Conservation (phyloP, 2,329 filamentous ascomycete species). For the Curvularia sp. region DNA sequence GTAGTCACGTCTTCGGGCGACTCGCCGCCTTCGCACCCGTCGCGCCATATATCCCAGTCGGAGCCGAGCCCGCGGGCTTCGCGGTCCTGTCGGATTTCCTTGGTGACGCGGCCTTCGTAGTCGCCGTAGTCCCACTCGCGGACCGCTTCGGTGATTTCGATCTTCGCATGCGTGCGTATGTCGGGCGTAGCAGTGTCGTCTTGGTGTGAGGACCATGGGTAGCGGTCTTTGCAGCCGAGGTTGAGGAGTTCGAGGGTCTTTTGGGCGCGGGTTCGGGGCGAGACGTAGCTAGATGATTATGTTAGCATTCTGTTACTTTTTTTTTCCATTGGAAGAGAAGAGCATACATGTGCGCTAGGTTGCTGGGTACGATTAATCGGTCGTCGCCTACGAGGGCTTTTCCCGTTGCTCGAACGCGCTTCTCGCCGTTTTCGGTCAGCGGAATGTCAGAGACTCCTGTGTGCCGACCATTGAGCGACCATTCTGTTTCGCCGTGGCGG, state of each 20-base stretch:
- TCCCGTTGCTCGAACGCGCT: conserved; percentile 68
- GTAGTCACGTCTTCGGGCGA: conserved; percentile 74
- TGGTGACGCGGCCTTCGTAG: conserved; percentile 64
- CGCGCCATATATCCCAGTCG: conserved; percentile 84
- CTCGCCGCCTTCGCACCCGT: conserved; percentile 85
- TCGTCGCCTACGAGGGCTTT: conserved; percentile 84
- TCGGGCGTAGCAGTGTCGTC: conserved; percentile 11
- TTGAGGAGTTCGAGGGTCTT: conserved; percentile 88
- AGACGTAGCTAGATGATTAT: conserved; percentile 70
- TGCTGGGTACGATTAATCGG: conserved; percentile 80
- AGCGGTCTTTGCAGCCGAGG: conserved; percentile 69
- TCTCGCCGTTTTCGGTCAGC: conserved; percentile 75
- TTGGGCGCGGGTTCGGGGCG: conserved; percentile 82
- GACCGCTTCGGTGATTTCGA: conserved; percentile 60
- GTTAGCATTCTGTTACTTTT: not conserved
- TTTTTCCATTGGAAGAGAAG: not conserved
- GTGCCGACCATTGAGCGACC: conserved; percentile 81
- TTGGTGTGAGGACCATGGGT: conserved; percentile 68
- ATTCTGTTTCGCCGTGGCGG: conserved; percentile 94
- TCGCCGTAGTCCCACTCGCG: conserved; percentile 69
- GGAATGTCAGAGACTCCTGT: conserved; percentile 88
- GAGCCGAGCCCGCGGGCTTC: conserved; percentile 58
- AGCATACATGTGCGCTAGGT: conserved; percentile 80
- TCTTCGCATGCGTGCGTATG: conserved; percentile 51
- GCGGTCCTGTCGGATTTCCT: conserved; percentile 59